Base-by-base conservation (phyloP, 345 rosid species). In the Nasturtium officinale region DNA sequence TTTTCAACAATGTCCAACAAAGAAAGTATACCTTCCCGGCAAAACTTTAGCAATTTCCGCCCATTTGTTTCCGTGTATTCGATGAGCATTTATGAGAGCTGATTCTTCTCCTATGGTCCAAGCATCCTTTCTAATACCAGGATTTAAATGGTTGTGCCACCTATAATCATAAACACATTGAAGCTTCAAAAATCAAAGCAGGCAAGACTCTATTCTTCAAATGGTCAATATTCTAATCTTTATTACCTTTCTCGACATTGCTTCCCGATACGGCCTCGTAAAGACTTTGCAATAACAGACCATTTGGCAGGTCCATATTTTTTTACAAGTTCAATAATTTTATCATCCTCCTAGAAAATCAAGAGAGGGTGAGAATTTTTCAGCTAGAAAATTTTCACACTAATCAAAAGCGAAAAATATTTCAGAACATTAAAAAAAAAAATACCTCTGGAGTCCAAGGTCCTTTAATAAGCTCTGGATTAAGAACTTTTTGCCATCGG, bases 141-240 rank as follows among this genome's bases (percentile, higher is more conserved):
- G 99, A 84, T 95, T 91, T 73, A 95, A 86, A 85, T 95, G 99
- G 82, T 91, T 95, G 83, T 95, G 97, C 99, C 99, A 95, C 82
- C 99, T 95, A 77, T 50, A 54, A 43, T 42, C 52, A 68, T 56
- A 58, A 37, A 45, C 38, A 62, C 40, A 67, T 21, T 50, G 21
- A 67, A 25, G 11, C 62, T 67, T 59, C 67, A 59, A 58, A 35
- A 59, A 3, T 16, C 53, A 67, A 59, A 20, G 52, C 13, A 67
- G 17, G 55, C 61, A 28, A 29, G 20, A 15, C 18, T 67, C 62
- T 56, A 40, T 15, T 51, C 47, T 28, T 28, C 40, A 33, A 15
- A 58, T 30, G 29, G 30, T 51, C 13, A 21, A 35, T 23, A 35
- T 33, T 33, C 30, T 55, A 42, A 62, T 54, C 50, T 20, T 70